Conservation (phyloP, 345 rosid species). For the Acer negundo region DNA sequence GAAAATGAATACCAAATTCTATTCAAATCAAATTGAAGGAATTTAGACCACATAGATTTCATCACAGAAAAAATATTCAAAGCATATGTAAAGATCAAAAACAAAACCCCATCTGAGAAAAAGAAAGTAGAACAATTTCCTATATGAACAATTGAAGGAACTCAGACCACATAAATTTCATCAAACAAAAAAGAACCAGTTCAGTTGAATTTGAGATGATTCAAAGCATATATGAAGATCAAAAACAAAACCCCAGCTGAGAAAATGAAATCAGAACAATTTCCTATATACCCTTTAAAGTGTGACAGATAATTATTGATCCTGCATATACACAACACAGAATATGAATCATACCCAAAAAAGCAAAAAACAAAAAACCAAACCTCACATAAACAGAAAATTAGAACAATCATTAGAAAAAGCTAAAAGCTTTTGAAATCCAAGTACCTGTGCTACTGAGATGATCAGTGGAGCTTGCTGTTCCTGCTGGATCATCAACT, state of each 20-base stretch:
- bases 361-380: too few species aligned
- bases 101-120: conserved; percentile 17
- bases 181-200: too few species aligned
- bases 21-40: conserved; percentile 10
- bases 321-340: not conserved
- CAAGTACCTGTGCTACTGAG: conserved; percentile 55
- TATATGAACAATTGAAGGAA: conserved; percentile 4
- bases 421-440: not conserved
- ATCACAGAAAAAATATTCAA: not conserved
- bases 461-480: conserved; percentile 54
- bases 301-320: too few species aligned
- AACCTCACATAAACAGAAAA: not conserved
- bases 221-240: not conserved
- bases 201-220: too few species aligned
- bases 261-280: not conserved
- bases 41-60: not conserved
- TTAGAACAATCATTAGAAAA: not conserved
- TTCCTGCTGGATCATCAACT: conserved; percentile 46
- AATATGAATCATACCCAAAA: not conserved
- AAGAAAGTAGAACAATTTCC: not conserved
- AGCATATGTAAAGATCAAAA: conserved; percentile 1
- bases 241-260: conserved; percentile 19
- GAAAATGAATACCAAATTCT: not conserved
- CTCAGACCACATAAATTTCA: too few species aligned
- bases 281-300: not conserved